Evolutionary conservation across 2,329 filamentous ascomycete species (phyloP), one percentile per base, ranked within the genome.

Genomic region (Arthrinium puccinioides): DNA sequence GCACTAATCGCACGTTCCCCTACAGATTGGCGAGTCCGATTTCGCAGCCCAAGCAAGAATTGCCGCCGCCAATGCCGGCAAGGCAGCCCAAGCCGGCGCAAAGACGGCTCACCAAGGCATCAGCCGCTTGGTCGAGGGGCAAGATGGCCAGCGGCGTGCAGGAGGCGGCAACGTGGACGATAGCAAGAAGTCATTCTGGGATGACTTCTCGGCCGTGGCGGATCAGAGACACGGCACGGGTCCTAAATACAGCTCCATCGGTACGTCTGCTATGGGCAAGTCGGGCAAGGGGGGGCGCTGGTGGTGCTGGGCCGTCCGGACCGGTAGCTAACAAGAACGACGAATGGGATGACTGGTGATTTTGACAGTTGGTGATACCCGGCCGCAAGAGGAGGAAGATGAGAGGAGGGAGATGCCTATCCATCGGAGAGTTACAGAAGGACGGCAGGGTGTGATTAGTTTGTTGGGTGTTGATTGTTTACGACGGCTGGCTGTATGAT

Each of bases 181-280:
- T 72, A 83, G 59, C 74, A 84, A 82, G 61, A 83, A 83, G 56
- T 83, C 85, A 48, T 95, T 95, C 62, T 96, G 89, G 89, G 89
- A 95, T 57, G 83, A 84, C 49, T 95, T 97, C 61, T 82, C 87
- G 0, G 77, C 74, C 20, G 60, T 82, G 19, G 82, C 79, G 1
- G 74, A 82, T 62, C 68, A 75, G 51, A 61, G 64, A 41, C 61
- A 64, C 40, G 56, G 47, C 28, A 55, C 54, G 10, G 56, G 54
- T 29, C 61, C 51, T 21, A 56, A 57, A 46, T 54, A 63, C 40
- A 74, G 64, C 49, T 64, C 74, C 3, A 74, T 79, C 43, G 75
- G 75, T 21, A 79, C 75, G 15, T 67, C 71, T 40, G 74, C 74
- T 15, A 77, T 79, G 72, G 70, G 71, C 23, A 75, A 72, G 61